A percentile compares a stretch with the other conserved stretches of the same genome.
Evolutionary conservation across 2,329 filamentous ascomycete species (phyloP).

Genomic region (Cytospora piceicola): DNA sequence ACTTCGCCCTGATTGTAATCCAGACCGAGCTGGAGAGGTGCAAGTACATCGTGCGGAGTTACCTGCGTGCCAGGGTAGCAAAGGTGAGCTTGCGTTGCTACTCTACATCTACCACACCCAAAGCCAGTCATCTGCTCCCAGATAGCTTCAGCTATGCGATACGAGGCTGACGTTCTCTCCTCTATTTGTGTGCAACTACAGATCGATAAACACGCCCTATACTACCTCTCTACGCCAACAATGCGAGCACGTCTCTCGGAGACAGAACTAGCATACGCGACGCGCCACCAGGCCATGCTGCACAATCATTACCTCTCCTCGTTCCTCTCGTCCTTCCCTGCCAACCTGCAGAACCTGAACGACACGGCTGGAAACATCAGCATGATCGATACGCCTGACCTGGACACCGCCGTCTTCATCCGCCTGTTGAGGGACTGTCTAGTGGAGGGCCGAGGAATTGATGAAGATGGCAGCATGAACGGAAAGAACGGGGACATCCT

Average conservation of each 20-base stretch:
- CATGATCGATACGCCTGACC: slow-evolving; percentile 90
- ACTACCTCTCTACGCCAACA: slow-evolving; percentile 66
- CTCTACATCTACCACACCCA: not conserved
- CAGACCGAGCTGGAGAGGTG: slow-evolving; percentile 95
- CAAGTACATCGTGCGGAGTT: slow-evolving; percentile 86
- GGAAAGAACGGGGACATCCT: slow-evolving; percentile 66
- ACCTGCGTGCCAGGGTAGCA: slow-evolving; percentile 80
- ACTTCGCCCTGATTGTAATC: slow-evolving; percentile 90
- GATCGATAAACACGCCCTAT: slow-evolving; percentile 77
- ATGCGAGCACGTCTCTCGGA: slow-evolving; percentile 69
- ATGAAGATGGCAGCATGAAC: slow-evolving; percentile 63
- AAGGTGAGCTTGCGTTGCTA: slow-evolving; percentile 64
- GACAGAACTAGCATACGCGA: slow-evolving; percentile 80
- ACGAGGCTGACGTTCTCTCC: slow-evolving; percentile 13
- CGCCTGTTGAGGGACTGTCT: slow-evolving; percentile 67
- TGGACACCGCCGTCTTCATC: slow-evolving; percentile 83
- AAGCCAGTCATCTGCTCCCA: not conserved
- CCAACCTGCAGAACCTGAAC: slow-evolving; percentile 79
- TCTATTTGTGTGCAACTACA: slow-evolving; percentile 38
- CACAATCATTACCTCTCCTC: slow-evolving; percentile 83
- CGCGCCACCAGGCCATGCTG: slow-evolving; percentile 81
- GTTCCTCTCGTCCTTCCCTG: slow-evolving; percentile 83
- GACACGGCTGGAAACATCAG: slow-evolving; percentile 86
- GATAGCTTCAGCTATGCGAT: not conserved
- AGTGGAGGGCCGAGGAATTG: slow-evolving; percentile 64